Percentiles rank a stretch among this genome's conserved stretches.
phyloP scores from a whole-genome alignment of 495 filamentous ascomycete species.

The Tetracladium marchalianum region DNA sequence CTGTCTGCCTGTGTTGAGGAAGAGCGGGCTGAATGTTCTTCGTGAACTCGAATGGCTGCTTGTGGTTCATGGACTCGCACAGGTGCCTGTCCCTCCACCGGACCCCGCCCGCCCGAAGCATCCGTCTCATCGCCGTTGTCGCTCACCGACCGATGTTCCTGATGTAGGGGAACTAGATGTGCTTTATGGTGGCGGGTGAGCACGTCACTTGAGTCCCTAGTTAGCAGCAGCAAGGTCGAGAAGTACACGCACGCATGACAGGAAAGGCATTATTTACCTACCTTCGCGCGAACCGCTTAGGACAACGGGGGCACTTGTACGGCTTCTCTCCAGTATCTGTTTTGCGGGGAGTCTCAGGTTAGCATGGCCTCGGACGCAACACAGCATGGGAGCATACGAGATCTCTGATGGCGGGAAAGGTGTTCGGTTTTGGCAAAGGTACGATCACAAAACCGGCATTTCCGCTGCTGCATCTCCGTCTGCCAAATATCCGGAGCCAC shows the following conservation, averaged over 20 bases:
- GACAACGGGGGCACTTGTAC: constrained; percentile 41
- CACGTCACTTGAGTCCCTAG: constrained; percentile 32
- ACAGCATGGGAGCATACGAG: constrained; percentile 28
- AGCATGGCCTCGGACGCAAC: too few species aligned
- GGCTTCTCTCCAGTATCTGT: constrained; percentile 44
- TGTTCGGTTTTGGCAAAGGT: constrained; percentile 47
- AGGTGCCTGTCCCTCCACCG: too few species aligned
- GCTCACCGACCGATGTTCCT: background rate
- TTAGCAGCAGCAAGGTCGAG: background rate
- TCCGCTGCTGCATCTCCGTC: constrained; percentile 5
- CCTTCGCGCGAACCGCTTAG: constrained; percentile 45
- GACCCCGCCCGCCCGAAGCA: too few species aligned
- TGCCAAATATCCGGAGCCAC: too few species aligned
- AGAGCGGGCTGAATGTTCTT: too few species aligned
- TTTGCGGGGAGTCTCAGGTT: background rate
- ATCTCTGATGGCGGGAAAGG: constrained; percentile 44
- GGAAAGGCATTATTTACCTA: constrained; percentile 20
- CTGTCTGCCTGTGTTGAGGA: too few species aligned
- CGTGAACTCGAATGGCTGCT: too few species aligned
- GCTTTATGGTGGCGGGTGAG: constrained; percentile 37
- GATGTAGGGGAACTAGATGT: constrained; percentile 18
- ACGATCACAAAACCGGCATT: constrained; percentile 41
- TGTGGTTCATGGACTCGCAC: too few species aligned
- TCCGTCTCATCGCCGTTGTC: too few species aligned
- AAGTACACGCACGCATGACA: too few species aligned